These are phyloP conservation scores for Aspergillus sp. DNA, from an alignment of 2,329 filamentous ascomycete genomes.

Conservation along the genomic window DNA sequence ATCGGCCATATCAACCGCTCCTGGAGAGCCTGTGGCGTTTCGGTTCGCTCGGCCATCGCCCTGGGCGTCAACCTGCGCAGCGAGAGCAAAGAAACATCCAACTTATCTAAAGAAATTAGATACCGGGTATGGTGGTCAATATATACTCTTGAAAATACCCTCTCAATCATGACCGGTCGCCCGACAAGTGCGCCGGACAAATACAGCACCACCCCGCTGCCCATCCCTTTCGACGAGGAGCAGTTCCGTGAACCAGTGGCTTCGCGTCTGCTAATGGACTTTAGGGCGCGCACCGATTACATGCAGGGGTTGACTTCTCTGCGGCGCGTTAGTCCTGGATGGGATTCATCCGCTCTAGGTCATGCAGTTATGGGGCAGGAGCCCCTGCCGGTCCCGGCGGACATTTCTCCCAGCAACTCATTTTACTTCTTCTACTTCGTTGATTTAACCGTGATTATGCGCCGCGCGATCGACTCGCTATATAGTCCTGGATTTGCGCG, in stretches of 20 bases:
- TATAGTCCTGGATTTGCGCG: conserved; percentile 33
- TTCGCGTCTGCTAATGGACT: conserved; percentile 32
- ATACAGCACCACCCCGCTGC: conserved; percentile 44
- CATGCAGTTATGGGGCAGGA: conserved; percentile 20
- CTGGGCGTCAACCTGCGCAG: conserved; percentile 46
- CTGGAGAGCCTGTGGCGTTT: conserved; percentile 43
- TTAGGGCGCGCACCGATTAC: conserved; percentile 16
- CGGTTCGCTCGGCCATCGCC: conserved; percentile 41
- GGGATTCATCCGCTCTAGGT: conserved; percentile 8
- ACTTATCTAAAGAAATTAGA: conserved; percentile 42
- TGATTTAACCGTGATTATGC: conserved; percentile 37
- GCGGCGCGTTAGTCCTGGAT: conserved; percentile 14
- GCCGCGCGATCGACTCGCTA: conserved; percentile 36
- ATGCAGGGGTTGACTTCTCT: conserved; percentile 17
- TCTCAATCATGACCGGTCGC: conserved; percentile 45
- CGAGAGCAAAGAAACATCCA: conserved; percentile 34
- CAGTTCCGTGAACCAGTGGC: conserved; percentile 35
- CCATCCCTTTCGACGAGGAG: conserved; percentile 40
- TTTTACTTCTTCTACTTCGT: conserved; percentile 40
- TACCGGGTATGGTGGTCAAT: conserved; percentile 48
- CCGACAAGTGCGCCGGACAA: conserved; percentile 36
- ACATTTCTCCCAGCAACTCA: conserved; percentile 34
- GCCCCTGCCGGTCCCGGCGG: conserved; percentile 24
- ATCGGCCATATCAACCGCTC: conserved; percentile 46
- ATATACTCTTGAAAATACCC: conserved; percentile 41